Evolutionary conservation across 176 grass and related monocot species (phyloP), one percentile per base, ranked within the genome.

Genomic region (Tillandsia leiboldiana): DNA sequence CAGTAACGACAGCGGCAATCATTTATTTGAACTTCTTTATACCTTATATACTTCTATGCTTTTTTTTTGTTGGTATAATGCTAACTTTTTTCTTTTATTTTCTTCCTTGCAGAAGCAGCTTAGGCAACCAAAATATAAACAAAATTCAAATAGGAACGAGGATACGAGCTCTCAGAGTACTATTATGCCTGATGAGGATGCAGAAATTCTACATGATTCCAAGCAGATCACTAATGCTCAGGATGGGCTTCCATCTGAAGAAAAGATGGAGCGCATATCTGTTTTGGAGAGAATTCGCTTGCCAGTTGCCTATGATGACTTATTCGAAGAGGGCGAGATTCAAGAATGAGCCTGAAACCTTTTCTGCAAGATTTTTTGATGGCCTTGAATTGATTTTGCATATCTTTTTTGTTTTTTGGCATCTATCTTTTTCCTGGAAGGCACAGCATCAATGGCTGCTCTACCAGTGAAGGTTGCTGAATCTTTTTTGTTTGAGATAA

Each of bases 301-400:
- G 59, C 94, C 84, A 50, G 87, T 99, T 70, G 53, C 84, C 68
- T 99, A 99, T 71, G 89, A 88, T 67, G 89, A 99, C 76, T 80
- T 93, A 59, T 87, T 90, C 48, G 94, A 99, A 79, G 94, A 93
- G 49, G 94, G 94, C 42, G 94, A 90, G 83, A 88, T 99, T 80
- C 82, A 83, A 1, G 79, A 85, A 71, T 77, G 56, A 76, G 26
- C n/a, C 68, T 51, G 56, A 9, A 63, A 63, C 26, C 63, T 69
- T 64, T 10, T 54, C 8, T 20, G 10, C 13, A 18, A 10, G n/a
- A 20, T 18, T 61, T 18, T 61, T 9, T 61, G 1, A 61, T 61
- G 14, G n/a, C 8, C 56, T n/a, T 61, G 13, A 61, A 61, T 8
- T 22, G 15, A 20, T 61, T 61, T 61, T n/a, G 4, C 17, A 2